Evolutionary conservation across 2,329 filamentous ascomycete species (phyloP).

Genomic region (Fusarium sp.): DNA sequence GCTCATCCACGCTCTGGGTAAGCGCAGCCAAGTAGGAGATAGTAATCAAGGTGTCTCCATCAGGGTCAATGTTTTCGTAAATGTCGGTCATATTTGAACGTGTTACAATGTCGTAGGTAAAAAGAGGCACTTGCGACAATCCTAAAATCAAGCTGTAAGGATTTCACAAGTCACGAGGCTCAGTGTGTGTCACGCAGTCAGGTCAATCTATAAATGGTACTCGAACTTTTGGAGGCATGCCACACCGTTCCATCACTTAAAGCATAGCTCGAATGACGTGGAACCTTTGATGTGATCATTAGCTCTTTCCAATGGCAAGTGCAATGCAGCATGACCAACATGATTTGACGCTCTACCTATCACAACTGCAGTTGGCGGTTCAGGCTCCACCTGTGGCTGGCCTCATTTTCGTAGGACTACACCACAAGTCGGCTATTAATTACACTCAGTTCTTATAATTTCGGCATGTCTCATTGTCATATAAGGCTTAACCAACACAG

Average conservation of each 20-base stretch:
- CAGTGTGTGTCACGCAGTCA: not conserved
- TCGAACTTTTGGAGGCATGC: not conserved
- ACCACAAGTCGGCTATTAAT: not conserved
- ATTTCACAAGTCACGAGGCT: not conserved
- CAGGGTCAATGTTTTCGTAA: not conserved
- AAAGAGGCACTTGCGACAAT: not conserved
- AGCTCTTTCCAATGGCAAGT: too few species aligned
- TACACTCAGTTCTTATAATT: not conserved
- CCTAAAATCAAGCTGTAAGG: not conserved
- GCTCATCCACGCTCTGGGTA: not conserved
- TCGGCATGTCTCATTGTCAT: not conserved
- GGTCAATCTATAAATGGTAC: not conserved
- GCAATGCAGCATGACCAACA: not conserved
- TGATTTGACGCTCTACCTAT: not conserved
- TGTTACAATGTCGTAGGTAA: not conserved
- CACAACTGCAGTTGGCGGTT: not conserved
- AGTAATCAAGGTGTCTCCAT: not conserved
- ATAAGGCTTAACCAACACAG: not conserved
- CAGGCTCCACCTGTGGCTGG: not conserved
- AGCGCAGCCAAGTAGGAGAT: not conserved
- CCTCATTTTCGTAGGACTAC: not conserved
- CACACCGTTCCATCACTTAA: not conserved
- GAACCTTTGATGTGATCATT: not conserved
- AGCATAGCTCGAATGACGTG: not conserved
- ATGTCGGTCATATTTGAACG: not conserved